Evolutionary conservation across 768 basidiomycete species (phyloP).

Genomic region (Tylopilus sp.): DNA sequence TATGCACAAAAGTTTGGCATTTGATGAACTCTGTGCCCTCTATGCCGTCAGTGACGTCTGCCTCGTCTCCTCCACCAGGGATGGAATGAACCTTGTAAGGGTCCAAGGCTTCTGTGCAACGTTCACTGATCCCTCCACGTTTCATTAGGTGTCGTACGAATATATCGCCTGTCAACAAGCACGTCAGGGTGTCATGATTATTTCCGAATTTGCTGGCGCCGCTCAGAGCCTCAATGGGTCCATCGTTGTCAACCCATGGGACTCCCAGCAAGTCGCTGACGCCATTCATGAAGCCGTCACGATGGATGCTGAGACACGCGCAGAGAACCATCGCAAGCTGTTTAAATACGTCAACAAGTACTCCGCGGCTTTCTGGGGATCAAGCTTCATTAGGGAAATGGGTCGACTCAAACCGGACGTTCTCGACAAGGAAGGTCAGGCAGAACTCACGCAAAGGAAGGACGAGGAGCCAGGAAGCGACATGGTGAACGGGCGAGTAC

Average conservation of each 20-base stretch:
- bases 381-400: constrained; percentile 87
- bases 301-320: constrained; percentile 77
- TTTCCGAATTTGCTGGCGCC: constrained; percentile 98
- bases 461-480: constrained; percentile 37
- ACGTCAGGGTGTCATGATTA: constrained; percentile 93
- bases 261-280: constrained; percentile 95
- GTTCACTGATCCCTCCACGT: constrained; percentile 7
- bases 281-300: constrained; percentile 96
- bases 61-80: constrained; percentile 89
- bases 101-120: constrained; percentile 1
- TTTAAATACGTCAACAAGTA: constrained; percentile 97
- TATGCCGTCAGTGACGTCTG: constrained; percentile 97
- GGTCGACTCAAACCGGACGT: constrained; percentile 49
- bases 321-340: constrained; percentile 91
- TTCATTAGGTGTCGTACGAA: constrained; percentile 90
- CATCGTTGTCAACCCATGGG: constrained; percentile 98
- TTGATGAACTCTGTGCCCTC: constrained; percentile 96
- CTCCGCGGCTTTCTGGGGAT: constrained; percentile 90
- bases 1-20: constrained; percentile 92
- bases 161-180: constrained; percentile 95
- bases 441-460: constrained; percentile 33
- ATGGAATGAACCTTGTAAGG: constrained; percentile 97
- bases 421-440: constrained; percentile 33
- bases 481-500: constrained; percentile 38
- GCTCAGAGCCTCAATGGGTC: constrained; percentile 95